Base-by-base conservation (phyloP, 1,284 basidiomycete species). In the Coniophora puteana region DNA sequence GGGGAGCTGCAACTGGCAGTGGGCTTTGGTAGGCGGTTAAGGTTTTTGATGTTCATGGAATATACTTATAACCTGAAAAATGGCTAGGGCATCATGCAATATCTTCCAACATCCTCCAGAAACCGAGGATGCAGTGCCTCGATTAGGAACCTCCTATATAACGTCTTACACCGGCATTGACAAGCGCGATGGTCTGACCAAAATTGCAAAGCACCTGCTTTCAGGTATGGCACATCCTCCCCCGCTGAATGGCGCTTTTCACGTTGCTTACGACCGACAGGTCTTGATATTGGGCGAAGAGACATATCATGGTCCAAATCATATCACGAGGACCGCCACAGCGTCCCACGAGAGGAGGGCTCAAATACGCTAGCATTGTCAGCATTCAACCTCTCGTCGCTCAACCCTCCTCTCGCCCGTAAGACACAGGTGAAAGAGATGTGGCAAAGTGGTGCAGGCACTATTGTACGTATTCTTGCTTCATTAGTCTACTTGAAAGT, bases 381-480 rank as follows among this genome's bases (percentile, higher is more conserved):
- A 16, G 88, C 94, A 0, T 98, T 95, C 65, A 72, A 83, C 53
- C 69, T 99, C 1, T 83, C 88, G 12, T 78, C 86, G 6, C 68
- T 93, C 12, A 68, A 80, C 3, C 83, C 73, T 8, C 63, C 78
- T 30, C 52, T 77, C 7, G 74, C 80, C 5, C 78, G 87, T 36
- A 84, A 82, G 61, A 67, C 73, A 4, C 61, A 91, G 31, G 73
- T 94, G 6, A 80, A 83, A 51, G 79, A 89, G 52, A 87, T 95
- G 74, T 96, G 93, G 93, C 74, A 89, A 36, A 91, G 88, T 50
- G 89, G 88, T 23, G 92, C 92, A 24, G 78, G 86, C 52, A 76
- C 80, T 12, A 80, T 93, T 37, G 87, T 90, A 53, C 51, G 72
- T 55, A 21, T 54, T 46, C 48, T 52, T 37, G 40, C 42, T 28